phyloP scores from a whole-genome alignment of 1,284 basidiomycete genomes.

The Sutorius eximius region DNA sequence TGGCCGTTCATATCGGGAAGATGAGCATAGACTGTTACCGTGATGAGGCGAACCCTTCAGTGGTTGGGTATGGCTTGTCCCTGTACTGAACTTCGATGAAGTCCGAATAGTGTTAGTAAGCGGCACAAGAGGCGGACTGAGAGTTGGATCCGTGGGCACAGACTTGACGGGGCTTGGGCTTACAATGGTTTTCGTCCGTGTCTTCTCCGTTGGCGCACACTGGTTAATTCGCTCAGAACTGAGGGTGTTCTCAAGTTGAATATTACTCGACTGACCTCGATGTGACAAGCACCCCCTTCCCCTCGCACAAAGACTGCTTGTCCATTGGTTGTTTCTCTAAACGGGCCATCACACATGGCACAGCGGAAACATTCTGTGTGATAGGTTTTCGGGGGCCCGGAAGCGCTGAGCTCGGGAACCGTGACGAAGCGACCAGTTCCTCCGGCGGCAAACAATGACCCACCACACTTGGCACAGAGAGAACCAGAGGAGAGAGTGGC shows the following conservation, averaged over 20 bases:
- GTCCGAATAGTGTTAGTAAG: slow-evolving; percentile 28
- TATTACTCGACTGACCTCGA: slow-evolving; percentile 51
- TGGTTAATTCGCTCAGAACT: slow-evolving; percentile 36
- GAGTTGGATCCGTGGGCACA: slow-evolving; percentile 16
- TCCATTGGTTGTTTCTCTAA: slow-evolving; percentile 59
- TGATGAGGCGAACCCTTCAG: slow-evolving; percentile 14
- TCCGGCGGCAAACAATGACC: slow-evolving; percentile 54
- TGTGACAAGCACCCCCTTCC: slow-evolving; percentile 66
- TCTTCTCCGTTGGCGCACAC: slow-evolving; percentile 63
- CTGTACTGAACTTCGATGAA: slow-evolving; percentile 24
- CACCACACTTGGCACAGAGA: slow-evolving; percentile 58
- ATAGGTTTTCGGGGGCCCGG: slow-evolving; percentile 53
- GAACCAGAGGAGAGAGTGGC: slow-evolving; percentile 31
- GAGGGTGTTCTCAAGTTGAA: background rate
- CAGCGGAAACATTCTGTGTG: slow-evolving; percentile 76
- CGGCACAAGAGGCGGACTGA: slow-evolving; percentile 20
- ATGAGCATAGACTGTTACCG: slow-evolving; percentile 28
- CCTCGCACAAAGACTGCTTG: slow-evolving; percentile 67
- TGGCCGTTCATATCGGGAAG: slow-evolving; percentile 50
- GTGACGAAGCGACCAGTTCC: slow-evolving; percentile 64
- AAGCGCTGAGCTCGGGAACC: slow-evolving; percentile 54
- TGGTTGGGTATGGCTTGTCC: slow-evolving; percentile 9
- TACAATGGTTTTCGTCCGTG: slow-evolving; percentile 34
- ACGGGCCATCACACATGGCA: slow-evolving; percentile 58
- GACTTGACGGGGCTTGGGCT: slow-evolving; percentile 23